Base-by-base conservation (phyloP, 139 green algal genomes). In the Haematococcus sp. region DNA sequence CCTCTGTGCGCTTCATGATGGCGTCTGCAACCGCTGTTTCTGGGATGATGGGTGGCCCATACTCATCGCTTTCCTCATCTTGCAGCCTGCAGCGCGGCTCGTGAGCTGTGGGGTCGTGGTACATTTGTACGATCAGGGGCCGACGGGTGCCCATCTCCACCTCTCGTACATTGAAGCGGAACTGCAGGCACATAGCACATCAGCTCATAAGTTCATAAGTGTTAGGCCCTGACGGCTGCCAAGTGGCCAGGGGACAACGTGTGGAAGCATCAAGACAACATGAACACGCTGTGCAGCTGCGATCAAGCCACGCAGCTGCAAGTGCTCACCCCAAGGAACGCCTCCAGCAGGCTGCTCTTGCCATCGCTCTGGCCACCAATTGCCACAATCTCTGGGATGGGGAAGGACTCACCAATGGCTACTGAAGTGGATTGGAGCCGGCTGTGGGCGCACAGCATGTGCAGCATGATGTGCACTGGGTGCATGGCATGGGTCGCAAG, bases 311-410 rank as follows among this genome's bases (percentile, higher is more conserved):
- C 31, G 32, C 20, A 46, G 30, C 2, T 7, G 40, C 64, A 2
- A 3, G 54, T n/a, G n/a, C 78, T 79, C 70, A 96, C 89, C 22
- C 92, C 94, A 0, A 98, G 80, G 68, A 98, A 94, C 0, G 94
- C 94, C 60, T 98, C 94, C 27, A 98, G 79, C 20, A 98, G 83
- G 2, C 82, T 91, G 51, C 76, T 90, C 71, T 98, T 98, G 30
- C 94, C 94, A 80, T 98, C 94, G 2, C 76, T 90, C 78, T 98
- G 93, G 3, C 93, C 93, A 0, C 93, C 93, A 63, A 98, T 91
- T 1, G 90, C 92, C 9, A 98, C 93, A 27, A 98, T 97, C 70
- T 98, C 94, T 5, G 94, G 94, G 28, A 98, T 96, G 1, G 91
- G 88, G 11, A 98, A 80, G 17, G 72, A 84, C 43, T 89, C 84